phyloP scores from a whole-genome alignment of 495 filamentous ascomycete genomes.

The Trichoderma reesei region DNA sequence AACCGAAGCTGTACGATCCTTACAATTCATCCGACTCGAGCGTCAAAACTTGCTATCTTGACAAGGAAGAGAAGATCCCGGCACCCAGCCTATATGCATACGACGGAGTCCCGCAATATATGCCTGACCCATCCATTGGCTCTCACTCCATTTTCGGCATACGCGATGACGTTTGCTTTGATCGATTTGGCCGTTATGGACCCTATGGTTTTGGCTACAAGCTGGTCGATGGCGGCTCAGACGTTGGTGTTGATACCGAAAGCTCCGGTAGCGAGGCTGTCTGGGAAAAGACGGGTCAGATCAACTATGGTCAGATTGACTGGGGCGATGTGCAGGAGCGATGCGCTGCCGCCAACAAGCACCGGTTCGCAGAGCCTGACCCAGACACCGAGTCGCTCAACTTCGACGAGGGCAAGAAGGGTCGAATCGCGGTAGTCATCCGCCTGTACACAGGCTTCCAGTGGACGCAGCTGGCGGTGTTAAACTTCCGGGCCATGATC shows the following conservation, averaged over 20 bases:
- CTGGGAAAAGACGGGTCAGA: constrained; percentile 58
- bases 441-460: constrained; percentile 60
- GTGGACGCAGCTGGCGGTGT: constrained; percentile 58
- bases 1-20: constrained; percentile 54
- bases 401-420: background rate
- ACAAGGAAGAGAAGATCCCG: constrained; percentile 47
- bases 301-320: constrained; percentile 62
- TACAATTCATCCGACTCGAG: constrained; percentile 53
- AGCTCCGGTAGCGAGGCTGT: constrained; percentile 57
- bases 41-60: constrained; percentile 67
- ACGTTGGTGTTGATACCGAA: constrained; percentile 68
- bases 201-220: constrained; percentile 86
- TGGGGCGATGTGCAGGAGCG: constrained; percentile 70
- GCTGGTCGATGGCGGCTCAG: constrained; percentile 61
- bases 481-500: constrained; percentile 70
- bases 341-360: constrained; percentile 57
- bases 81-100: constrained; percentile 62
- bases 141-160: constrained; percentile 69
- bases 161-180: constrained; percentile 82
- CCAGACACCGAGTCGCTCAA: background rate
- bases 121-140: constrained; percentile 73
- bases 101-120: constrained; percentile 61
- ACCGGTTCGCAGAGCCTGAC: constrained; percentile 41
- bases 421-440: constrained; percentile 62
- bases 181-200: constrained; percentile 80